A percentile compares a stretch with the other conserved stretches of the same genome.
Evolutionary conservation across 768 basidiomycete species (phyloP).

Genomic region (Udeniomyces megalosporus): DNA sequence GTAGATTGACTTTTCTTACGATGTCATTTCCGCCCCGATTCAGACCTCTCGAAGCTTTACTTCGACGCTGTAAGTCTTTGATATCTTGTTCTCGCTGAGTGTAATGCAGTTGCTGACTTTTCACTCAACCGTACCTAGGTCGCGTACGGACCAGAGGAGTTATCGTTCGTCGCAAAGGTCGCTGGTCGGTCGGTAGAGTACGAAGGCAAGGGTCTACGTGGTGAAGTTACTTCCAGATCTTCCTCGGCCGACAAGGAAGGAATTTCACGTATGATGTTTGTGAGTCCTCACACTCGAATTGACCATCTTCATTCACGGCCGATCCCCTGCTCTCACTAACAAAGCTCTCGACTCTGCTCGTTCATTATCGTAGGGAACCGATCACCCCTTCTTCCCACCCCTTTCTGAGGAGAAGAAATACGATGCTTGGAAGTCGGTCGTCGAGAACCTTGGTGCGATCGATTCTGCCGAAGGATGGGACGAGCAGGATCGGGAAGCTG

Average conservation of each 20-base stretch:
- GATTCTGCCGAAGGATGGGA: slow-evolving; percentile 47
- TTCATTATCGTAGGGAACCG: slow-evolving; percentile 29
- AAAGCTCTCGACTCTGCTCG: not conserved
- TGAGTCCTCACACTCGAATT: not conserved
- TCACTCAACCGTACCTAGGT: slow-evolving; percentile 23
- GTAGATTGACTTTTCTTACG: too few relatives aligned
- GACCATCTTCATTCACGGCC: not conserved
- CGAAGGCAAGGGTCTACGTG: slow-evolving; percentile 15
- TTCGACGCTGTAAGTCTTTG: slow-evolving; percentile 42
- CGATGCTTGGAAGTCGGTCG: slow-evolving; percentile 53
- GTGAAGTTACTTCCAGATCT: not conserved
- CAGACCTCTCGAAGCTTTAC: slow-evolving; percentile 48
- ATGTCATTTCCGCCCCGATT: not conserved
- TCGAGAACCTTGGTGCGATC: slow-evolving; percentile 71
- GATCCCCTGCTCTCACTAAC: not conserved
- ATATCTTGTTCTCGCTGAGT: not conserved
- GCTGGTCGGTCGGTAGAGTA: slow-evolving; percentile 46
- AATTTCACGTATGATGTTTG: slow-evolving; percentile 6
- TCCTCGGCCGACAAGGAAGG: not conserved
- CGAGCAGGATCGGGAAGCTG: slow-evolving; percentile 44
- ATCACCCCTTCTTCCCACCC: slow-evolving; percentile 84
- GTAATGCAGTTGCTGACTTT: not conserved
- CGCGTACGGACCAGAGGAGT: slow-evolving; percentile 72
- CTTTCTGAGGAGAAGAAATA: slow-evolving; percentile 41
- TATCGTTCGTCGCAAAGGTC: slow-evolving; percentile 57